Percentiles rank a stretch among this genome's conserved stretches.
phyloP scores from a whole-genome alignment of 495 filamentous ascomycete species.

The Daldinia concentrica region DNA sequence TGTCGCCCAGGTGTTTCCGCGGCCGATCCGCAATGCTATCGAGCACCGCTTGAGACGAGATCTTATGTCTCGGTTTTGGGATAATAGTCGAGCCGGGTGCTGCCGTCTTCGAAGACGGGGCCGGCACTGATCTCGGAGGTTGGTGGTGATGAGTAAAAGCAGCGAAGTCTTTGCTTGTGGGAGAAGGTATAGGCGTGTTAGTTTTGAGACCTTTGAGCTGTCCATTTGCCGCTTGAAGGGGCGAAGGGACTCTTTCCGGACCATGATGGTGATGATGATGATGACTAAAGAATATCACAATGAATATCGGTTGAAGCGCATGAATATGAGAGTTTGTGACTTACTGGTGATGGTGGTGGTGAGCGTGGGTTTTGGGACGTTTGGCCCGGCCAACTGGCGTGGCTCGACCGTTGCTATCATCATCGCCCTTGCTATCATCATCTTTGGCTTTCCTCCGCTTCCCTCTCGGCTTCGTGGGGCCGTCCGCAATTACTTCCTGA shows the following conservation, averaged over 20 bases:
- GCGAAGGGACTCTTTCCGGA: conserved; percentile 66
- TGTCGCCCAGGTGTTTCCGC: conserved; percentile 79
- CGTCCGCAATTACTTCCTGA: conserved; percentile 48
- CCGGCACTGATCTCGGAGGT: conserved; percentile 48
- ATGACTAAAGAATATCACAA: conserved; percentile 59
- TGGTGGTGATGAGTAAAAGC: conserved; percentile 54
- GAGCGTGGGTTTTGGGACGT: conserved; percentile 67
- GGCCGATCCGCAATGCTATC: conserved; percentile 73
- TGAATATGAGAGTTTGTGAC: conserved; percentile 41
- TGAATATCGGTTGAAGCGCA: conserved; percentile 36
- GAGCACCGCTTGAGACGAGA: conserved; percentile 73
- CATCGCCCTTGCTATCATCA: conserved; percentile 66
- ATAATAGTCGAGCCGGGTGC: conserved; percentile 53
- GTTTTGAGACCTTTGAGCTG: conserved; percentile 56
- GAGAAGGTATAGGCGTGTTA: conserved; percentile 64
- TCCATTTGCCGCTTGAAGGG: conserved; percentile 51
- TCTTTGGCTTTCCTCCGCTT: conserved; percentile 69
- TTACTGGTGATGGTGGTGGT: conserved; percentile 70
- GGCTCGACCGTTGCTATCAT: conserved; percentile 65
- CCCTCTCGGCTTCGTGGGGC: conserved; percentile 53
- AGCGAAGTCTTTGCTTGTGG: conserved; percentile 61
- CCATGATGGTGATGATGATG: conserved; percentile 79
- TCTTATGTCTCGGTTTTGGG: conserved; percentile 68
- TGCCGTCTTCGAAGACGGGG: conserved; percentile 46
- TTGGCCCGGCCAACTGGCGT: conserved; percentile 65